These are phyloP conservation scores for Penicilliopsis zonata DNA, from an alignment of 495 filamentous ascomycete species.

Conservation along the genomic window DNA sequence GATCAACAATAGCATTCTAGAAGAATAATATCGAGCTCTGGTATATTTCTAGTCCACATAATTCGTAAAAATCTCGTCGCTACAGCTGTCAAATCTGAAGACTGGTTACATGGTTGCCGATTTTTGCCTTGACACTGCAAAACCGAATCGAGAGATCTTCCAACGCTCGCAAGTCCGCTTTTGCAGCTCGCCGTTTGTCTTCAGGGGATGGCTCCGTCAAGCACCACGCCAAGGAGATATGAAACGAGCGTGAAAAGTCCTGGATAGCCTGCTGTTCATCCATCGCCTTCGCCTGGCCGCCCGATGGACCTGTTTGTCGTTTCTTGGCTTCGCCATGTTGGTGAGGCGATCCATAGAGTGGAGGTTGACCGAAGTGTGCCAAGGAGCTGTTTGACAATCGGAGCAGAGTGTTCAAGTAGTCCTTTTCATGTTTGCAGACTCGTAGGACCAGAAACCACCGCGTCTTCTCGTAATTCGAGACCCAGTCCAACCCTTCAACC, in stretches of 20 bases:
- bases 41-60: too few relatives aligned
- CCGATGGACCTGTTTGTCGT: background rate
- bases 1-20: too few relatives aligned
- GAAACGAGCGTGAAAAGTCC: conserved; percentile 48
- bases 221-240: conserved; percentile 74
- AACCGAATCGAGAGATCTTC: conserved; percentile 16
- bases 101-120: conserved; percentile 59
- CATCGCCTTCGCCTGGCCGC: background rate
- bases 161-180: conserved; percentile 16
- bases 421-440: conserved; percentile 30
- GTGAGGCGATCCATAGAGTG: conserved; percentile 44
- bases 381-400: conserved; percentile 50
- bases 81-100: too few relatives aligned
- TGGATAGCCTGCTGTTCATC: conserved; percentile 2
- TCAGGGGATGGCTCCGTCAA: conserved; percentile 23
- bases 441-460: conserved; percentile 81
- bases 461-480: conserved; percentile 58
- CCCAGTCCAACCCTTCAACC: conserved; percentile 46
- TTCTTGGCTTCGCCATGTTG: background rate
- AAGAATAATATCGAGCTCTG: too few relatives aligned
- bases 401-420: conserved; percentile 53
- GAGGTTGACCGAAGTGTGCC: conserved; percentile 49
- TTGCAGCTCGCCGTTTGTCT: conserved; percentile 16
- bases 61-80: too few relatives aligned
- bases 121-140: conserved; percentile 53